Evolutionary conservation across 768 basidiomycete genomes (phyloP), one percentile per base, ranked within the genome.

Genomic region (Fomitopsis pulvina): DNA sequence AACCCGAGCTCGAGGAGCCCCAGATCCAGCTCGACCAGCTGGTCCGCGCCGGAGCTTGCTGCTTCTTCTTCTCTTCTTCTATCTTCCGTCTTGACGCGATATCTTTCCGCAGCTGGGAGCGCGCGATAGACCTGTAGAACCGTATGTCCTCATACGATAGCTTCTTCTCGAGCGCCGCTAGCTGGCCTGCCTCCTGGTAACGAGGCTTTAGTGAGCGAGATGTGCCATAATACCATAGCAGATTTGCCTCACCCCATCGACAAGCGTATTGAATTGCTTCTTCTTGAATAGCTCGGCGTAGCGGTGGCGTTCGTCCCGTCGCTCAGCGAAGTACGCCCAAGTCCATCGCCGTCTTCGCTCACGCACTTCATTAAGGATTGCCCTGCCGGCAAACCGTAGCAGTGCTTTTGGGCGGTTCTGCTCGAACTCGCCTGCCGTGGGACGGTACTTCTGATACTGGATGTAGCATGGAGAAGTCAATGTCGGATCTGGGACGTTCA

Each of bases 71-170:
- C 45, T 83, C 82, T 59, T 89, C 86, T 47, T 91, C 76, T 34
- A 77, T 66, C 59, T 81, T 83, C 57, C 78, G 77, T 42, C 74
- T 70, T 29, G 85, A 69, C 2, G 81, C 88, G 20, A 80, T 74
- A 59, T 98, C 92, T 64, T 97, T 92, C 58, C 85, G 82, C 14
- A 95, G 73, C 55, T 82, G 82, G 2, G 92, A 92, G 24, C 90
- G 83, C 0, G 92, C 90, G 52, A 98, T 91, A 3, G 93, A 97
- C 27, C 96, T 83, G 69, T 98, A 99, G 68, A 97, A 96, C 3
- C 95, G 85, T 45, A 99, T 84, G 60, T 98, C 96, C 65, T 95
- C 92, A 57, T 97, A 98, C 0, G 83, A 77, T 25, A 98, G 74
- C 63, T 91, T 92, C 56, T 65, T 71, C 65, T 99, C 96, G 48